Evolutionary conservation across 2,329 filamentous ascomycete species (phyloP), one percentile per base, ranked within the genome.

Genomic region (Paraphaeosphaeria minitans): DNA sequence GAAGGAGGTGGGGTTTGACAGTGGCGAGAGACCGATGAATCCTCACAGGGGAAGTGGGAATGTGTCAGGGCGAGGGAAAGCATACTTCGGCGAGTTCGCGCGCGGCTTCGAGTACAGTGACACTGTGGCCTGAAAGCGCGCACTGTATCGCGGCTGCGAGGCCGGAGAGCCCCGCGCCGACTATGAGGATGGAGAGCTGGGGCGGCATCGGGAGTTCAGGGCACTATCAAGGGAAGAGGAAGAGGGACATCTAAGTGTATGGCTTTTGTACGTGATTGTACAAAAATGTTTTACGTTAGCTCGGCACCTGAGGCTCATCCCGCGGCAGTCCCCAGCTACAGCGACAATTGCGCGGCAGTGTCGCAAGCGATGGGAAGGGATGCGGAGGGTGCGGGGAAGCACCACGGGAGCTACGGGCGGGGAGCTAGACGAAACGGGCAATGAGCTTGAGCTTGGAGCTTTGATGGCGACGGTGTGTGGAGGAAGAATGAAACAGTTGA

Each of bases 161-260:
- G 3, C 71, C 70, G n/a, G 70, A 65, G 1, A 72, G 61, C 12
- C 82, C 82, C 0, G 79, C 82, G 2, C 82, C 82, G n/a, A 84
- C 66, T 13, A 84, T 67, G 14, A 80, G 52, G 13, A 71, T 51
- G 39, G 35, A 19, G 22, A 61, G 56, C n/a, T 45, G 48, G 14
- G 55, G 41, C 10, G 57, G 7, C 57, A 59, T 58, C n/a, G n/a
- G n/a, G n/a, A n/a, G n/a, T n/a, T n/a, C n/a, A n/a, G n/a, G n/a
- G n/a, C n/a, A n/a, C n/a, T n/a, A n/a, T n/a, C n/a, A n/a, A n/a
- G n/a, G n/a, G n/a, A n/a, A n/a, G n/a, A n/a, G n/a, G n/a, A n/a
- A n/a, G n/a, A n/a, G n/a, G n/a, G n/a, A n/a, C n/a, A n/a, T n/a
- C n/a, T n/a, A n/a, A n/a, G n/a, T n/a, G n/a, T n/a, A n/a, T n/a